These are phyloP conservation scores for Rubia yunnanensis DNA, from an alignment of 257 asterid genomes.

Conservation along the genomic window DNA sequence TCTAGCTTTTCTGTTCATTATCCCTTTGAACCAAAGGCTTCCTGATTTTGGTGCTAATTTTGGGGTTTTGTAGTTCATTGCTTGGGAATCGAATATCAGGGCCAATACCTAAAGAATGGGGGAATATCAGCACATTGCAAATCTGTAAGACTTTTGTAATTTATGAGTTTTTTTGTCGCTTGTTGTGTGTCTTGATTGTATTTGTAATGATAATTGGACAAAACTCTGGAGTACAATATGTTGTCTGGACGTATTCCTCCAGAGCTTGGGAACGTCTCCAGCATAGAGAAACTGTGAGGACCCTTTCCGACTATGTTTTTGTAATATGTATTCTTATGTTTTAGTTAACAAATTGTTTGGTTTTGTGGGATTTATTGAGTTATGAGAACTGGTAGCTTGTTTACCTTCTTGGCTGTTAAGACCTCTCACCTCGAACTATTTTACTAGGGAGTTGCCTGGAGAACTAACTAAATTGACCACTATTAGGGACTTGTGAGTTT, in stretches of 20 bases:
- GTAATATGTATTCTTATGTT: too few species aligned
- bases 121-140: constrained; percentile 50
- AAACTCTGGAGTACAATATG: constrained; percentile 50
- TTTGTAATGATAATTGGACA: constrained; percentile 9
- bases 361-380: not conserved
- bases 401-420: constrained; percentile 17
- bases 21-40: not conserved
- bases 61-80: constrained; percentile 39
- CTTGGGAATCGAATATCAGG: constrained; percentile 54
- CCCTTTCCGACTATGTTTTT: too few species aligned
- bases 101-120: constrained; percentile 37
- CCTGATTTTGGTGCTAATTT: not conserved
- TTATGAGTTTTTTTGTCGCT: not conserved
- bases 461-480: constrained; percentile 40
- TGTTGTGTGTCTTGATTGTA: not conserved
- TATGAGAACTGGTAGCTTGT: not conserved
- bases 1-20: not conserved
- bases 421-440: constrained; percentile 43
- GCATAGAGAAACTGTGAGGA: constrained; percentile 42
- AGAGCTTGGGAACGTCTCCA: constrained; percentile 43
- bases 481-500: constrained; percentile 43
- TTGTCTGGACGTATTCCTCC: constrained; percentile 61
- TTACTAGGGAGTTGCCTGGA: constrained; percentile 47
- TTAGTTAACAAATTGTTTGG: too few species aligned
- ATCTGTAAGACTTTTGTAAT: constrained; percentile 3